Evolutionary conservation across 2,329 filamentous ascomycete genomes (phyloP).

Genomic region (Alternaria alternata): DNA sequence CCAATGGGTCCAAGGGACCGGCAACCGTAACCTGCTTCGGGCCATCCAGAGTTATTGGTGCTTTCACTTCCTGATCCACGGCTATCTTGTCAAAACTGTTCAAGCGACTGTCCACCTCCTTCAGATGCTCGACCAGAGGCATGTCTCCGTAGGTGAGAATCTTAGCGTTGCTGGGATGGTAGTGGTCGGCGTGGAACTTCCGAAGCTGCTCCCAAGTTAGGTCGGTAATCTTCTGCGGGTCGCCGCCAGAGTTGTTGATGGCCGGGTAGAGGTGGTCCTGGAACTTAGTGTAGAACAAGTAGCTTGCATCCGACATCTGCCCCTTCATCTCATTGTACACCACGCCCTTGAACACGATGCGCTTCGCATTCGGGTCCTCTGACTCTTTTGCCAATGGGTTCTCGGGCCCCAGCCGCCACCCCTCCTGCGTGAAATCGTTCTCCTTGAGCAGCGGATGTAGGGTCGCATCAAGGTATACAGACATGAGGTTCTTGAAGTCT

Average conservation of each 20-base stretch:
- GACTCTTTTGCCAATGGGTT: constrained; percentile 68
- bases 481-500: constrained; percentile 95
- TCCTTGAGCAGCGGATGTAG: constrained; percentile 87
- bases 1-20: constrained; percentile 86
- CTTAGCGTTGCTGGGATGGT: constrained; percentile 97
- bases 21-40: constrained; percentile 74
- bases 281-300: constrained; percentile 94
- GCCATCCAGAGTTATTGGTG: constrained; percentile 75
- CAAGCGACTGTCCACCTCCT: constrained; percentile 78
- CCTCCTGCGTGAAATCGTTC: constrained; percentile 94
- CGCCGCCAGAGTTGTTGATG: constrained; percentile 95
- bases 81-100: constrained; percentile 74
- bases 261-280: constrained; percentile 93
- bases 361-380: constrained; percentile 64
- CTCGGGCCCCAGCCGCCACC: constrained; percentile 94
- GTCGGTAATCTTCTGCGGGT: constrained; percentile 95
- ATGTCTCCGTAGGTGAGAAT: constrained; percentile 95
- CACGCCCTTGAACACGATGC: constrained; percentile 93
- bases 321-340: constrained; percentile 99
- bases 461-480: constrained; percentile 95
- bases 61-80: constrained; percentile 76
- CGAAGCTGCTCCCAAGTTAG: constrained; percentile 89
- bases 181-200: constrained; percentile 89
- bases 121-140: constrained; percentile 80
- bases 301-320: constrained; percentile 96